These are phyloP conservation scores for Globisporangium acanthophoron DNA, from an alignment of 352 stramenopile species.

Conservation along the genomic window DNA sequence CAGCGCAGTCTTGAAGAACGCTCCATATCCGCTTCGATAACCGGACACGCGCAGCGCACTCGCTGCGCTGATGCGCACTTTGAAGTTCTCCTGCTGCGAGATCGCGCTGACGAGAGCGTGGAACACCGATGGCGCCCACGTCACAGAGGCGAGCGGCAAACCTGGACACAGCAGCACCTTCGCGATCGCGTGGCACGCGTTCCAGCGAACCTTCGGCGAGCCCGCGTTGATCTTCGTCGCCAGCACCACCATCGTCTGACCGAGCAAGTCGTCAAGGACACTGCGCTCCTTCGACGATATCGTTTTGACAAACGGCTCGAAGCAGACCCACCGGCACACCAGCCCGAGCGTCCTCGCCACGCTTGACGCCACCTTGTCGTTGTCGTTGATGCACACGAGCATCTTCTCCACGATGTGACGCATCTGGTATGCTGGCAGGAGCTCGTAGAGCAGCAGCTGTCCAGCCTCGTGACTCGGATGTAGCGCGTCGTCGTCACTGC, in stretches of 20 bases:
- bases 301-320: conserved; percentile 46
- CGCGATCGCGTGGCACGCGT: conserved; percentile 84
- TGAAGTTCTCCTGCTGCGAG: conserved; percentile 86
- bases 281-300: conserved; percentile 22
- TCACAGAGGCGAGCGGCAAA: conserved; percentile 66
- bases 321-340: conserved; percentile 76
- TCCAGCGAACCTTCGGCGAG: conserved; percentile 84
- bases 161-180: conserved; percentile 78
- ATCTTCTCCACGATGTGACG: conserved; percentile 78
- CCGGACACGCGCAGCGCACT: conserved; percentile 71
- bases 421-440: conserved; percentile 60
- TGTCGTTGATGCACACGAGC: conserved; percentile 78
- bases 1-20: conserved; percentile 64
- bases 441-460: conserved; percentile 46
- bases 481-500: background rate
- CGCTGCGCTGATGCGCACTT: conserved; percentile 81
- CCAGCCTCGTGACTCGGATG: conserved; percentile 3
- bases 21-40: conserved; percentile 60
- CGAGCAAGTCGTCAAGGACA: conserved; percentile 49
- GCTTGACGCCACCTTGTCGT: conserved; percentile 87
- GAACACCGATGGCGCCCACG: conserved; percentile 75
- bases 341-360: conserved; percentile 76
- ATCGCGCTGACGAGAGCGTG: conserved; percentile 72
- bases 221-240: conserved; percentile 72
- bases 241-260: conserved; percentile 63